phyloP scores from a whole-genome alignment of 768 basidiomycete genomes.

The Russula griseocarnosa region DNA sequence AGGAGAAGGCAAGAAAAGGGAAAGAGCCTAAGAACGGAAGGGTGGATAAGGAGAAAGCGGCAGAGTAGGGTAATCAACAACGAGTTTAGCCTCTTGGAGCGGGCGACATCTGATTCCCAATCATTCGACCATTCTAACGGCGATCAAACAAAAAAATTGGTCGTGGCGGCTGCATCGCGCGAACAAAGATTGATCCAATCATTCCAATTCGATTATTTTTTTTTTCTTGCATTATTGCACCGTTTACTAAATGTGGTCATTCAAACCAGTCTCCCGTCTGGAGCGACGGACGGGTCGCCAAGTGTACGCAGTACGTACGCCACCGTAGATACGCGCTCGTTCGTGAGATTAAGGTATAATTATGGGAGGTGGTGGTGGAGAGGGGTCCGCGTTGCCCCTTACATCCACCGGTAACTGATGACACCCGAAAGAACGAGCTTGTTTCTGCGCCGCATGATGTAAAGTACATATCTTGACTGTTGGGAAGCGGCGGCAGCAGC shows the following conservation, averaged over 20 bases:
- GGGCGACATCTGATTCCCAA: conserved; percentile 18
- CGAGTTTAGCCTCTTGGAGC: background rate
- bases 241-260: background rate
- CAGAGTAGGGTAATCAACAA: background rate
- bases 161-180: background rate
- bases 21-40: background rate
- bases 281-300: background rate
- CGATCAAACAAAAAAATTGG: conserved; percentile 18
- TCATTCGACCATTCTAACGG: conserved; percentile 27
- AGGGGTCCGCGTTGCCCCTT: background rate
- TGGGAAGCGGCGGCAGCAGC: background rate
- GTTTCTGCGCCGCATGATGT: background rate
- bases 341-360: background rate
- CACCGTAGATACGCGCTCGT: background rate
- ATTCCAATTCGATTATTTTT: background rate
- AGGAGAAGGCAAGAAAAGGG: background rate
- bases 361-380: too few species aligned
- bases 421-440: background rate
- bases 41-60: too few species aligned
- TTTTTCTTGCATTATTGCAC: background rate
- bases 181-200: conserved; percentile 17
- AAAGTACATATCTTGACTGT: background rate
- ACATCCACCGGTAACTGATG: background rate
- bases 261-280: background rate
- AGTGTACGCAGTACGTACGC: background rate